A percentile compares a stretch with the other conserved stretches of the same genome.
phyloP scores from a whole-genome alignment of 768 basidiomycete species.

The Phlebiopsis flavidoalba region DNA sequence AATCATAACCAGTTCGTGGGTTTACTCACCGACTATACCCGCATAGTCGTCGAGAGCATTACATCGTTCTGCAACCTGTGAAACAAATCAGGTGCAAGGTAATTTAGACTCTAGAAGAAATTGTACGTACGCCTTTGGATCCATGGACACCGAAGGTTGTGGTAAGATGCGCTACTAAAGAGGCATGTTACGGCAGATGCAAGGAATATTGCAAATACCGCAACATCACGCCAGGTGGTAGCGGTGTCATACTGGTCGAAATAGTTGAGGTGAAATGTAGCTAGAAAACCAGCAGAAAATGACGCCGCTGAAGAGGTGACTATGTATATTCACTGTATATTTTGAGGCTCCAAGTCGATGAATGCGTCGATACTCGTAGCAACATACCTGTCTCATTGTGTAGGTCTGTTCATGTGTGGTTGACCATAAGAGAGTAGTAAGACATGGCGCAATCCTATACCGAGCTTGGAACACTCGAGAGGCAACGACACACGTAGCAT shows the following conservation, averaged over 20 bases:
- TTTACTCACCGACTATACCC: constrained; percentile 61
- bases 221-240: constrained; percentile 56
- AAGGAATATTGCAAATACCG: constrained; percentile 62
- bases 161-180: constrained; percentile 64
- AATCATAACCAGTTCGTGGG: neutral
- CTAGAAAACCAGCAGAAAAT: constrained; percentile 54
- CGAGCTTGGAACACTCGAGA: neutral
- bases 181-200: constrained; percentile 71
- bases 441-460: no score
- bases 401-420: constrained; percentile 40
- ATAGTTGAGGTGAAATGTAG: constrained; percentile 47
- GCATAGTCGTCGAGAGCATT: constrained; percentile 72
- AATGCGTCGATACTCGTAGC: neutral
- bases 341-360: constrained; percentile 10
- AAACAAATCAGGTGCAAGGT: neutral
- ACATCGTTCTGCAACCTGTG: constrained; percentile 53
- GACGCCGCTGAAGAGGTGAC: constrained; percentile 66
- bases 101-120: neutral
- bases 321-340: constrained; percentile 76
- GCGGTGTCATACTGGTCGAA: constrained; percentile 45
- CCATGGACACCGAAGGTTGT: constrained; percentile 69
- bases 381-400: constrained; percentile 72
- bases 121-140: constrained; percentile 50
- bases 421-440: no score
- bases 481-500: constrained; percentile 44